phyloP scores from a whole-genome alignment of 495 filamentous ascomycete species.

The Aspergillus bridgeri region DNA sequence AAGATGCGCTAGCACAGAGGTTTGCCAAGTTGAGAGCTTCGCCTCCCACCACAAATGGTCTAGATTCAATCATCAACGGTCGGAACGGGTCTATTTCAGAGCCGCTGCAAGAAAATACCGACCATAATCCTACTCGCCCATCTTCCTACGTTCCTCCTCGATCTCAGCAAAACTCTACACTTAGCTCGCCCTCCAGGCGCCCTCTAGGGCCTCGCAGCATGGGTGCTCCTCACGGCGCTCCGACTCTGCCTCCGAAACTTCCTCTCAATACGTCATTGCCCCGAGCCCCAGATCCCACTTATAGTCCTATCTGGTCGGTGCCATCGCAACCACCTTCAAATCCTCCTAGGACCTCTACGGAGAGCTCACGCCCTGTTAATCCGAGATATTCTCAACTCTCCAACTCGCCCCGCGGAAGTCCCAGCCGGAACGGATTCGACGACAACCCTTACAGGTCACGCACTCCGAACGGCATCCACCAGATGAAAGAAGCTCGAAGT shows the following conservation, averaged over 20 bases:
- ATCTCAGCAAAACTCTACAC: conserved; percentile 16
- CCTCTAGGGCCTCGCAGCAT: conserved; percentile 57
- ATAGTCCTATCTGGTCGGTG: conserved; percentile 61
- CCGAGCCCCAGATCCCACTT: conserved; percentile 77
- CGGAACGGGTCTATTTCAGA: conserved; percentile 31
- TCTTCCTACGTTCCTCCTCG: conserved; percentile 19
- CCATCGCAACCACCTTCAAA: conserved; percentile 43
- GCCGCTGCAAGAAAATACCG: conserved; percentile 27
- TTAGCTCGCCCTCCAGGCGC: conserved; percentile 27
- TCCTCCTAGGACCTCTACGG: conserved; percentile 48
- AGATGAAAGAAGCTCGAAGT: conserved; percentile 29
- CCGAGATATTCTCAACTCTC: conserved; percentile 39
- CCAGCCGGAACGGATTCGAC: conserved; percentile 31
- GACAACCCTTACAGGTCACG: conserved; percentile 44
- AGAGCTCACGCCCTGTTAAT: conserved; percentile 35
- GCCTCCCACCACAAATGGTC: conserved; percentile 12
- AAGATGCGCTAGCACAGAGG: conserved; percentile 42
- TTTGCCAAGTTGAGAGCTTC: conserved; percentile 42
- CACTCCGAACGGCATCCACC: conserved; percentile 42
- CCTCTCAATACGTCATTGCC: conserved; percentile 63
- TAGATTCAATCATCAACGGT: conserved; percentile 4
- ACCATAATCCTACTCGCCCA: conserved; percentile 28
- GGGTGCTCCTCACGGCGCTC: conserved; percentile 41
- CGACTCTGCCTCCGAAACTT: conserved; percentile 52
- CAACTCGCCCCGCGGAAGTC: conserved; percentile 36